Conservation (phyloP, 2,329 filamentous ascomycete genomes). For the Pseudogymnoascus sp. region DNA sequence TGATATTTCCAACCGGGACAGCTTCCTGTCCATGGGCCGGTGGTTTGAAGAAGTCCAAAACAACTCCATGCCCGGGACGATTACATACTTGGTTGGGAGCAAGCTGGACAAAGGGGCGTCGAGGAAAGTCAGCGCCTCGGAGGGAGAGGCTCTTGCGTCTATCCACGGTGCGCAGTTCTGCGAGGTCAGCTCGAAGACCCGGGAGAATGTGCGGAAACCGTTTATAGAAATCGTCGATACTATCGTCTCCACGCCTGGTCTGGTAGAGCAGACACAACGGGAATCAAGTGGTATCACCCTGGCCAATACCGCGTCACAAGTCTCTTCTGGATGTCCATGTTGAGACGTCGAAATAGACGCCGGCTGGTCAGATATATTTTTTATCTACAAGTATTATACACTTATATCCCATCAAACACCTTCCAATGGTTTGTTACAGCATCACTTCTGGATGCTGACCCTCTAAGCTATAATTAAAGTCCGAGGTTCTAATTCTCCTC, state of each 20-base stretch:
- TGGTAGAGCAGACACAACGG: conserved; percentile 27
- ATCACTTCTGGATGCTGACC: background rate
- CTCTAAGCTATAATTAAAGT: background rate
- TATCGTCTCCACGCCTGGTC: conserved; percentile 38
- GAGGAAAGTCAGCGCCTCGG: conserved; percentile 38
- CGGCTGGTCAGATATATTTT: background rate
- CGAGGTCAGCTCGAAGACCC: conserved; percentile 46
- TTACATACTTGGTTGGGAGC: conserved; percentile 43
- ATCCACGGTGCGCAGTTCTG: conserved; percentile 40
- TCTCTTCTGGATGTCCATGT: background rate
- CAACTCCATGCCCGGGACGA: conserved; percentile 41
- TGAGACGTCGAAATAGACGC: background rate
- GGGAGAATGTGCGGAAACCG: conserved; percentile 41
- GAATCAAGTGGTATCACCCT: background rate
- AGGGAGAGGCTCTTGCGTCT: conserved; percentile 39
- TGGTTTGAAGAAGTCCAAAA: conserved; percentile 47
- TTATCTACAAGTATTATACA: conserved; percentile 3
- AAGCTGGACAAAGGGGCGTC: conserved; percentile 41
- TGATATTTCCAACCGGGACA: conserved; percentile 63
- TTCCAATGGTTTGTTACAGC: background rate
- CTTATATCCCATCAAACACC: background rate
- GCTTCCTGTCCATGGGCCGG: conserved; percentile 42
- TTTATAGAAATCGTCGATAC: conserved; percentile 45
- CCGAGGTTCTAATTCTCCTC: conserved; percentile 32
- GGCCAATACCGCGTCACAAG: background rate